Percentiles rank a stretch among this genome's conserved stretches.
These are phyloP conservation scores for Marvania coccoides DNA, from an alignment of 139 green algal species.

Conservation along the genomic window DNA sequence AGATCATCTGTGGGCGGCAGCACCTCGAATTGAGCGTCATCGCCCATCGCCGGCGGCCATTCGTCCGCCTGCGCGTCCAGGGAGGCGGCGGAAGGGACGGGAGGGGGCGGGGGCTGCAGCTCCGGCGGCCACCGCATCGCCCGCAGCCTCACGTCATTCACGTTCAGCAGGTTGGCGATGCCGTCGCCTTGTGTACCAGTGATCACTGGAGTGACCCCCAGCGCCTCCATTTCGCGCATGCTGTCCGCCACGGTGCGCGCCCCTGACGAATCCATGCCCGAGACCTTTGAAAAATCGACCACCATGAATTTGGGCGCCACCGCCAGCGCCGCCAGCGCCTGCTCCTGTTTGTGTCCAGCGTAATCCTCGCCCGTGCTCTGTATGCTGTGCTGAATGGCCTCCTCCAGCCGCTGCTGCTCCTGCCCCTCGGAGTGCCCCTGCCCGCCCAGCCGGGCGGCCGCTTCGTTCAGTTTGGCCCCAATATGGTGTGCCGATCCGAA, in stretches of 20 bases:
- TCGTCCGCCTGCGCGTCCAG: neutral
- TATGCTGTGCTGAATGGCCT: constrained; percentile 9
- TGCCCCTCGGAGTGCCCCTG: neutral
- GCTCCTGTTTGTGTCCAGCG: constrained; percentile 1
- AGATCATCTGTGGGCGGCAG: too few species aligned
- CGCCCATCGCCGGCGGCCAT: neutral
- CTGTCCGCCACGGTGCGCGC: constrained; percentile 8
- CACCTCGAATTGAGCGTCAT: neutral
- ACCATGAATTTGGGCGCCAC: constrained; percentile 16
- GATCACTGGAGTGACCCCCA: constrained; percentile 18
- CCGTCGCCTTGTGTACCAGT: neutral
- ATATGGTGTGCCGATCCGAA: constrained; percentile 50
- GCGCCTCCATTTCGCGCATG: constrained; percentile 11
- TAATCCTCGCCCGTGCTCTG: neutral
- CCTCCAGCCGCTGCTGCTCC: neutral
- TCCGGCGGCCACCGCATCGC: constrained; percentile 18
- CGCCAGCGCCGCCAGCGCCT: neutral
- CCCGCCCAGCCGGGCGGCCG: constrained; percentile 1
- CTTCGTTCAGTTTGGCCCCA: constrained; percentile 9
- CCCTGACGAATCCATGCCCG: constrained; percentile 21
- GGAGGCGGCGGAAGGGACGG: neutral
- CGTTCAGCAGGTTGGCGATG: constrained; percentile 9
- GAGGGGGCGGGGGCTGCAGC: neutral
- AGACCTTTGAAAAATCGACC: constrained; percentile 19
- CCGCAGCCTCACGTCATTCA: constrained; percentile 10